Percentiles rank a stretch among this genome's conserved stretches.
phyloP scores from a whole-genome alignment of 768 basidiomycete genomes.

The Lactarius hengduanensis region DNA sequence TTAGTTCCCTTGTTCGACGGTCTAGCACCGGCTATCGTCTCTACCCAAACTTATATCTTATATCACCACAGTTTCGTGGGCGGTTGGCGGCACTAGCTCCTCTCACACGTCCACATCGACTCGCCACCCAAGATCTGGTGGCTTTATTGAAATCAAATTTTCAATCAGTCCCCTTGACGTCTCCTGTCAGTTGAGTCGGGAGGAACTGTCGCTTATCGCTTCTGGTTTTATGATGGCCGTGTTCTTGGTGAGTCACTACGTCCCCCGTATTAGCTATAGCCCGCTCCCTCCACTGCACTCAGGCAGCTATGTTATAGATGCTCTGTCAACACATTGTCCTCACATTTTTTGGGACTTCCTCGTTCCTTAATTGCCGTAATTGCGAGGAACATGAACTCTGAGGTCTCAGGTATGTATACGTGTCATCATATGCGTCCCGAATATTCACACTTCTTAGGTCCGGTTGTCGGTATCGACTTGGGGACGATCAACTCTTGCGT shows the following conservation, averaged over 20 bases:
- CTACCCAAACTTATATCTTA: neutral
- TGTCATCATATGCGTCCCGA: neutral
- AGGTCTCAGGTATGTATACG: constrained; percentile 70
- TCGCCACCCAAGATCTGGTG: constrained; percentile 4
- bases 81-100: neutral
- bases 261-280: constrained; percentile 68
- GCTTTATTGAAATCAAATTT: too few species aligned
- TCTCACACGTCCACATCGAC: neutral
- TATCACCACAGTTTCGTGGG: neutral
- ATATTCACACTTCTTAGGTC: constrained; percentile 46
- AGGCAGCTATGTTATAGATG: constrained; percentile 51
- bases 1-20: neutral
- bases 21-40: neutral
- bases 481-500: constrained; percentile 93
- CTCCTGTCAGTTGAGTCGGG: constrained; percentile 10
- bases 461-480: constrained; percentile 95
- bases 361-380: constrained; percentile 74
- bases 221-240: constrained; percentile 27
- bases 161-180: neutral
- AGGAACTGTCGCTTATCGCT: constrained; percentile 24
- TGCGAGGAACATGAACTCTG: constrained; percentile 90
- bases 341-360: constrained; percentile 48
- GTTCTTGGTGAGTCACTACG: constrained; percentile 21
- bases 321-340: neutral
- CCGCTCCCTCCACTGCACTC: constrained; percentile 62